Conservation (phyloP, 805 yeast genomes). For the Blastobotrys peoriensis region DNA sequence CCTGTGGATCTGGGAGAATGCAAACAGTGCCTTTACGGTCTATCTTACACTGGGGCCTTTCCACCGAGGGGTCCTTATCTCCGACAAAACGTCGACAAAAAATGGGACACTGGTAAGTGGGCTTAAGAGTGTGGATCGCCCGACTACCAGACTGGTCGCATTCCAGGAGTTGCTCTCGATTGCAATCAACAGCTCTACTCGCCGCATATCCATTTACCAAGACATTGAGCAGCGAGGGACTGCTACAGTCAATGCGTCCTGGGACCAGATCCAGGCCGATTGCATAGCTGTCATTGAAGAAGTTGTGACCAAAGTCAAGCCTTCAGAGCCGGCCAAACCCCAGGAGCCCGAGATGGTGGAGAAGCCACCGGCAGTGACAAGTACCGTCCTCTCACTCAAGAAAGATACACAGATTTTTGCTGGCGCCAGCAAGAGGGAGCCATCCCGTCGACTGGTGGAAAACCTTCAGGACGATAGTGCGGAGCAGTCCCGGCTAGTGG, state of each 20-base stretch:
- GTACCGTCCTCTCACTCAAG: conserved; percentile 2
- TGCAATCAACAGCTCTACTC: conserved; percentile 22
- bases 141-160: conserved; percentile 30
- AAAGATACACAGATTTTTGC: conserved; percentile 6
- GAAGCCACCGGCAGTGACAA: not conserved
- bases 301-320: conserved; percentile 5
- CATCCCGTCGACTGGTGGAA: conserved; percentile 13
- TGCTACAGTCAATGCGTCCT: conserved; percentile 23
- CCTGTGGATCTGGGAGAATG: conserved; percentile 23
- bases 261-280: conserved; percentile 28
- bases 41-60: conserved; percentile 34
- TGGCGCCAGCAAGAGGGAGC: not conserved
- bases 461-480: conserved; percentile 24
- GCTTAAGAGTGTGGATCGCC: conserved; percentile 21
- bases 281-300: conserved; percentile 20
- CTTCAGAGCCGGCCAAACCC: conserved; percentile 5
- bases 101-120: conserved; percentile 36
- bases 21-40: conserved; percentile 25
- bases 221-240: conserved; percentile 25
- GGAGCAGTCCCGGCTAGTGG: conserved; percentile 17
- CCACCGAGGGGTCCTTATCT: conserved; percentile 25
- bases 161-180: conserved; percentile 33
- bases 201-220: conserved; percentile 32
- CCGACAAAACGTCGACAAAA: conserved; percentile 26
- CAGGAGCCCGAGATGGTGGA: conserved; percentile 5